Percentiles rank a stretch among this genome's conserved stretches.
phyloP scores from a whole-genome alignment of 768 basidiomycete genomes.

The Tricholomella constricta region DNA sequence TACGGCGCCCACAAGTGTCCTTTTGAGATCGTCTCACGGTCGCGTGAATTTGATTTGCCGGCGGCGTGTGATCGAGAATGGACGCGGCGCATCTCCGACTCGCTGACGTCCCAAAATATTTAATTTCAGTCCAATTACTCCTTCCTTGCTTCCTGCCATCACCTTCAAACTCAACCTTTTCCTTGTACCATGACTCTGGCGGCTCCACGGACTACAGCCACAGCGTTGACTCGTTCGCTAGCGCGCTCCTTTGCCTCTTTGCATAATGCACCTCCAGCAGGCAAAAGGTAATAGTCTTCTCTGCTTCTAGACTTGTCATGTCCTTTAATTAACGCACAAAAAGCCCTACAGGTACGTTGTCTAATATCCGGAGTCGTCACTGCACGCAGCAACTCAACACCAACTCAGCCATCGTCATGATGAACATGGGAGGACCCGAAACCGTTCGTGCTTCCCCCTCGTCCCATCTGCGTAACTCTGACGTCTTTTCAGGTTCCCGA shows the following conservation, averaged over 20 bases:
- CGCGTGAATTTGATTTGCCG: neutral
- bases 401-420: conserved; percentile 79
- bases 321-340: conserved; percentile 22
- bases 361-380: neutral
- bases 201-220: conserved; percentile 16
- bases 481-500: conserved; percentile 71
- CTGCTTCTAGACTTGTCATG: conserved; percentile 17
- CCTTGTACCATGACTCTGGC: conserved; percentile 14
- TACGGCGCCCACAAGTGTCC: too few relatives aligned
- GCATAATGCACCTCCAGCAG: conserved; percentile 36
- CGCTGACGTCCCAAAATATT: neutral
- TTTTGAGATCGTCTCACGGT: neutral
- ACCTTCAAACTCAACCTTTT: conserved; percentile 16
- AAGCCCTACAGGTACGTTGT: conserved; percentile 62
- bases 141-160: conserved; percentile 21
- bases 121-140: conserved; percentile 3
- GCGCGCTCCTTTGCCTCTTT: conserved; percentile 48
- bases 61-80: conserved; percentile 2
- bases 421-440: conserved; percentile 99
- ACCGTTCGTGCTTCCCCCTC: conserved; percentile 55
- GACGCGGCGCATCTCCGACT: neutral
- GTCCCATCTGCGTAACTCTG: conserved; percentile 6
- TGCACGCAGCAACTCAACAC: conserved; percentile 17
- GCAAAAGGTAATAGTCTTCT: conserved; percentile 42
- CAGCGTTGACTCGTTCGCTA: conserved; percentile 23